Conservation (phyloP, 306 rosid genomes). For the Pueraria montana region DNA sequence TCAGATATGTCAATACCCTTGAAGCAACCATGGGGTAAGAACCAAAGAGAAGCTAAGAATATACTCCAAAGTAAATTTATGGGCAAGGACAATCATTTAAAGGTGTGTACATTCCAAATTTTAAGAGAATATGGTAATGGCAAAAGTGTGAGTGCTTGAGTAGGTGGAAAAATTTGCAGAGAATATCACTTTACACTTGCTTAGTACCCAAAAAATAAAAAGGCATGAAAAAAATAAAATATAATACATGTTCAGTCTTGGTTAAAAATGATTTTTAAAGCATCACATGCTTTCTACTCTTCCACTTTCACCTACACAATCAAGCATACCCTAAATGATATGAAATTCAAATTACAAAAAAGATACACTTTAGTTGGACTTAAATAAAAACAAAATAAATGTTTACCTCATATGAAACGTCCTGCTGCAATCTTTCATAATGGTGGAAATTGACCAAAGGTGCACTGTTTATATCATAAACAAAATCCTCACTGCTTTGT, state of each 20-base stretch:
- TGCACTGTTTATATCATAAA: constrained; percentile 65
- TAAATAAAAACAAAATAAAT: constrained; percentile 31
- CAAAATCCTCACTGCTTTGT: constrained; percentile 58
- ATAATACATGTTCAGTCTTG: not conserved
- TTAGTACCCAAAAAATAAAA: not conserved
- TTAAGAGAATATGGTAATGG: constrained; percentile 16
- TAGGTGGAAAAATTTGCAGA: not conserved
- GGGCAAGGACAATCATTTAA: not conserved
- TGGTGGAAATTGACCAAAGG: constrained; percentile 85
- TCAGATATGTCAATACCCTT: not conserved
- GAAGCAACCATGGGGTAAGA: constrained; percentile 29
- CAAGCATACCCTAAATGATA: constrained; percentile 19
- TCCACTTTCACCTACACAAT: constrained; percentile 27
- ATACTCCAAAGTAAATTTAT: constrained; percentile 1
- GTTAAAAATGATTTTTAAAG: constrained; percentile 2
- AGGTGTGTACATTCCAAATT: not conserved
- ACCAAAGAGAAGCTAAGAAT: constrained; percentile 21
- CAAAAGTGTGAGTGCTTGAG: not conserved
- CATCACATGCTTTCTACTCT: not conserved
- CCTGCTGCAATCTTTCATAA: constrained; percentile 81
- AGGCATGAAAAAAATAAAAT: constrained; percentile 16
- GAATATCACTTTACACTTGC: not conserved
- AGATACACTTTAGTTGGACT: not conserved
- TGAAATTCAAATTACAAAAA: not conserved
- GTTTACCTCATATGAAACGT: constrained; percentile 68